Evolutionary conservation across 257 asterid genomes (phyloP), one percentile per base, ranked within the genome.

Genomic region (Solanum virginianum): DNA sequence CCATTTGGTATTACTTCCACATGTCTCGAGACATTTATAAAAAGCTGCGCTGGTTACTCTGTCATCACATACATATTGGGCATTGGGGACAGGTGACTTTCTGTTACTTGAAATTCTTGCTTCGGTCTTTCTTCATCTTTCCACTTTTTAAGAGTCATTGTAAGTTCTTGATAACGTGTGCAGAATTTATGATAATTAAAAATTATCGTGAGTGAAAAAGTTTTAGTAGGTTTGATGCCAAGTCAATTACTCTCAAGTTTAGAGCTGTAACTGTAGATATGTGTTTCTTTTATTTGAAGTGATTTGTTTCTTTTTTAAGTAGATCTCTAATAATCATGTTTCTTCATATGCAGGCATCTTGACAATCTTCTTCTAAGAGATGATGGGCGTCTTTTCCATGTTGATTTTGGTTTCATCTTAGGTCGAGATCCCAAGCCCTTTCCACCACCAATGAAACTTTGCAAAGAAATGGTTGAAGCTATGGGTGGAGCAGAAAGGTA

Each of bases 401-500:
- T 96, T 57, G 99, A 96, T 91, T 96, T 96, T 85, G 99, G 98
- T 74, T 96, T 91, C 69, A 96, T 96, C 88, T 95, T 96, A 29
- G 98, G 99, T 83, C 91, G 95, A 87, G 99, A 96, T 92, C 98
- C 98, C 55, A 96, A 96, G 90, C 99, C 99, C 55, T 96, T 96
- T 89, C 99, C 99, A 45, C 98, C 99, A 6, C 99, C 99, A 72
- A 96, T 96, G 99, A 96, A 96, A 86, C 99, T 96, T 51, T 96
- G 99, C 90, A 96, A 96, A 90, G 99, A 96, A 92, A 96, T 96
- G 99, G 99, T 96, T 68, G 99, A 96, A 91, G 99, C 99, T 43
- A 96, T 96, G 98, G 99, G 98, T 26, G 99, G 99, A 87, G 99
- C 98, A 39, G 98, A 95, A 91, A 96, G 99, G 99, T 96, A 81